phyloP scores from a whole-genome alignment of 805 yeast genomes.

The Tetrapisispora nanseiensis region DNA sequence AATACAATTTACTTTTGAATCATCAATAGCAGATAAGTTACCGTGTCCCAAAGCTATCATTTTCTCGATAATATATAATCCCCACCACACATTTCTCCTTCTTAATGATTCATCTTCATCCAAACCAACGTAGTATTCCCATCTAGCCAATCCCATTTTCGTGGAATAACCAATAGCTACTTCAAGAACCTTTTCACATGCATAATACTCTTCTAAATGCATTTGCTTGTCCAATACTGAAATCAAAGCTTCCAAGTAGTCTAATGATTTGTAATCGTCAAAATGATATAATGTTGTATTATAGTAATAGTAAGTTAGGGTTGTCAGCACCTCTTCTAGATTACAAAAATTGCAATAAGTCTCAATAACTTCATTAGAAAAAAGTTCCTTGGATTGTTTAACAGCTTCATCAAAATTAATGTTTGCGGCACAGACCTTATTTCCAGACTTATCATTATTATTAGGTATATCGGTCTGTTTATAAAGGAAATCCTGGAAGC shows the following conservation, averaged over 20 bases:
- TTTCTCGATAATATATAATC: constrained; percentile 21
- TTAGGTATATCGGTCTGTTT: constrained; percentile 2
- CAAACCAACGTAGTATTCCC: constrained; percentile 29
- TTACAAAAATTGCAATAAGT: constrained; percentile 13
- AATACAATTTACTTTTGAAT: constrained; percentile 17
- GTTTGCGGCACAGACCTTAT: not conserved
- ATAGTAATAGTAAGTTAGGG: constrained; percentile 18
- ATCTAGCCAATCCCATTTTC: constrained; percentile 23
- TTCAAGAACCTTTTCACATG: constrained; percentile 15
- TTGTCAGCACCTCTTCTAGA: constrained; percentile 17
- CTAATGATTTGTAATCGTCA: constrained; percentile 9
- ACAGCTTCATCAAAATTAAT: not conserved
- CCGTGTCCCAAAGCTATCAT: constrained; percentile 10
- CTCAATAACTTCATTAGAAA: constrained; percentile 6
- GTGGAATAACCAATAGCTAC: constrained; percentile 18
- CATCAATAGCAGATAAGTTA: constrained; percentile 15
- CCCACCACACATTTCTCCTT: constrained; percentile 26
- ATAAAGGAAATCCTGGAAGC: constrained; percentile 13
- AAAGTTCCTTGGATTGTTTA: not conserved
- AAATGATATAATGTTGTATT: constrained; percentile 17
- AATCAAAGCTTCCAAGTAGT: constrained; percentile 22
- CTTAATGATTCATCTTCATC: constrained; percentile 24
- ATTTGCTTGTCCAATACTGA: constrained; percentile 17
- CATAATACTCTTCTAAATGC: constrained; percentile 21
- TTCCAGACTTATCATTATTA: not conserved